Evolutionary conservation across 306 rosid genomes (phyloP).

Genomic region (Benincasa hispida): DNA sequence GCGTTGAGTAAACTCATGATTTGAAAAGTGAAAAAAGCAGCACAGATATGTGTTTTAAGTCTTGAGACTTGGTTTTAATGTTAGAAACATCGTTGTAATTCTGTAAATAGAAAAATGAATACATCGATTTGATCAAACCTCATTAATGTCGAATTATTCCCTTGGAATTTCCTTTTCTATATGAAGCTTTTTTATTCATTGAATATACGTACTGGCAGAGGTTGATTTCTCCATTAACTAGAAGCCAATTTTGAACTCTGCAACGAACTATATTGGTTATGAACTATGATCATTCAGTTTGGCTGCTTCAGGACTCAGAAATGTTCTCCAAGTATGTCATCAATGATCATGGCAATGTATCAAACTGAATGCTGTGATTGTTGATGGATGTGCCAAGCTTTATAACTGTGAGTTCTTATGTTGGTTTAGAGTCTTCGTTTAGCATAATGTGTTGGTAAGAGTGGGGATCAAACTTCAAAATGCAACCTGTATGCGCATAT

Average conservation of each 20-base stretch:
- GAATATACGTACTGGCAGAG: background rate
- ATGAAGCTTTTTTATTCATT: background rate
- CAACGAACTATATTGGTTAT: background rate
- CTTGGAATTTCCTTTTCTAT: background rate
- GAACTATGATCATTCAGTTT: background rate
- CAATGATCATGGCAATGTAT: background rate
- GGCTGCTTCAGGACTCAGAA: background rate
- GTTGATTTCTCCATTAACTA: background rate
- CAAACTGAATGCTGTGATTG: background rate
- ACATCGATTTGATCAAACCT: background rate
- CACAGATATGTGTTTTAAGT: background rate
- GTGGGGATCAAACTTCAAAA: background rate
- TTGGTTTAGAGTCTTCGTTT: background rate
- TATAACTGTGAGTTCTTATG: background rate
- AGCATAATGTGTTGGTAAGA: background rate
- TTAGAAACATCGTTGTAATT: background rate
- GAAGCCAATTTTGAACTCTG: background rate
- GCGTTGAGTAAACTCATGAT: background rate
- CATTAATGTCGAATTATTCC: background rate
- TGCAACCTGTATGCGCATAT: background rate
- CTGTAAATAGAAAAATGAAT: background rate
- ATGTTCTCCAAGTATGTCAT: background rate
- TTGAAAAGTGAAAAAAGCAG: background rate
- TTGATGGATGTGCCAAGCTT: background rate
- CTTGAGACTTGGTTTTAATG: background rate